Conservation (phyloP, 495 filamentous ascomycete species). For the Coniosporium apollinis region DNA sequence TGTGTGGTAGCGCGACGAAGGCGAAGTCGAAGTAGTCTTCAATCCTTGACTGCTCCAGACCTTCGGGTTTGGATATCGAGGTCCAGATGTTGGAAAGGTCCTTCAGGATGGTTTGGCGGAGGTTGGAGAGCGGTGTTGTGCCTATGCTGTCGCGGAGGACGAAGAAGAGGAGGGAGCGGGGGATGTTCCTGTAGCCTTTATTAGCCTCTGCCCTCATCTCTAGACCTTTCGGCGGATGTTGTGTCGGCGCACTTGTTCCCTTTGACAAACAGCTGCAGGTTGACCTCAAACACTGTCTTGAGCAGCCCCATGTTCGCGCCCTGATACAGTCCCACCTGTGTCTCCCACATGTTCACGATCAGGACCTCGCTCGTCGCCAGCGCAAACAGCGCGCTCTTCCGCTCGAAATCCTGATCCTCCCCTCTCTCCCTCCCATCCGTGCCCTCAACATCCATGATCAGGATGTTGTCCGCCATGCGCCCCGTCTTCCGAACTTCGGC, state of each 20-base stretch:
- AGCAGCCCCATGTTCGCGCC: conserved; percentile 96
- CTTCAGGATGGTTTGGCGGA: conserved; percentile 76
- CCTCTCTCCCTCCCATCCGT: conserved; percentile 93
- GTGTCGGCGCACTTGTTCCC: conserved; percentile 76
- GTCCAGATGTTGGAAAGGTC: conserved; percentile 86
- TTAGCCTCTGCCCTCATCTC: no score
- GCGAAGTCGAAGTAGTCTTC: conserved; percentile 98
- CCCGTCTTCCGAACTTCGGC: conserved; percentile 19
- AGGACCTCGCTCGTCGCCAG: conserved; percentile 95
- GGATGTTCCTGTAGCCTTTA: conserved; percentile 68
- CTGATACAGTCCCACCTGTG: conserved; percentile 94
- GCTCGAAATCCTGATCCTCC: conserved; percentile 97
- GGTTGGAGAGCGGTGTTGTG: conserved; percentile 69
- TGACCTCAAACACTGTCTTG: conserved; percentile 98
- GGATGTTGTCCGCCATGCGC: conserved; percentile 86
- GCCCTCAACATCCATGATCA: conserved; percentile 98
- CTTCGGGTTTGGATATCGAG: conserved; percentile 73
- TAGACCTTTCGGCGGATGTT: no score
- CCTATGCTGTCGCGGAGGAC: conserved; percentile 95
- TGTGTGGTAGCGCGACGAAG: conserved; percentile 89
- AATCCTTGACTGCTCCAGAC: conserved; percentile 74
- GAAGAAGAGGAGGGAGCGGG: conserved; percentile 89
- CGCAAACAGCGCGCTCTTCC: conserved; percentile 92
- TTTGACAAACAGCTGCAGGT: conserved; percentile 89
- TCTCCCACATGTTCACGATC: conserved; percentile 98